Evolutionary conservation across 108 stramenopile species (phyloP), one percentile per base, ranked within the genome.

Genomic region (Skeletonema marinoi): DNA sequence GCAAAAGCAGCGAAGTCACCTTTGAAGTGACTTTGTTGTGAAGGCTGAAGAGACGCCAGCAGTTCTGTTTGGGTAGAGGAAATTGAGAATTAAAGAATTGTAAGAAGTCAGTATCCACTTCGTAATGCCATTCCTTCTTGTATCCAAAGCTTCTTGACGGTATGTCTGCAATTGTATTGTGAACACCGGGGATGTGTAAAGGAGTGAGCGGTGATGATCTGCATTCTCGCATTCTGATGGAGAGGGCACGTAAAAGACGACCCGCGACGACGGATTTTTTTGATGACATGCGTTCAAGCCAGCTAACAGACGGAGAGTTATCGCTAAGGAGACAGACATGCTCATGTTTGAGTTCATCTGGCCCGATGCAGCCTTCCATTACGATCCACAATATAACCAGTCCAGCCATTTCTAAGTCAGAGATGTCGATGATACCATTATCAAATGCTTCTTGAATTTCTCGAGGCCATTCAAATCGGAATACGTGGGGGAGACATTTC

Each of bases 371-470:
- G 2, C 11, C 54, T 7, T 74, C 73, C 61, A 81, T 70, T 2
- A 68, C 62, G 1, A 81, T 50, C 68, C 73, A 81, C 0, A 81
- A 19, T 6, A 81, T 2, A 0, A 70, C 30, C 33, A 80, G 30
- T 3, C 73, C 86, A 7, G 73, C 86, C 68, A 84, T 35, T 44
- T 84, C 79, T 2, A 81, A 44, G 29, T 87, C 81, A 13, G 76
- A 75, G 66, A 82, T 82, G 56, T 54, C 77, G 75, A 85, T 59
- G 48, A 0, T 8, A 3, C 4, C 4, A 0, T 2, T 4, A 7
- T 48, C 48, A n/a, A 48, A 48, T 0, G 48, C 48, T 0, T 48
- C 48, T 17, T 48, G 48, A 48, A 48, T 7, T 14, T 48, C 48
- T 17, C 16, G 12, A 1, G 48, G 48, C 48, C 48, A 48, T 48